These are phyloP conservation scores for Xylariaceae sp. DNA, from an alignment of 2,329 filamentous ascomycete species.

Conservation along the genomic window DNA sequence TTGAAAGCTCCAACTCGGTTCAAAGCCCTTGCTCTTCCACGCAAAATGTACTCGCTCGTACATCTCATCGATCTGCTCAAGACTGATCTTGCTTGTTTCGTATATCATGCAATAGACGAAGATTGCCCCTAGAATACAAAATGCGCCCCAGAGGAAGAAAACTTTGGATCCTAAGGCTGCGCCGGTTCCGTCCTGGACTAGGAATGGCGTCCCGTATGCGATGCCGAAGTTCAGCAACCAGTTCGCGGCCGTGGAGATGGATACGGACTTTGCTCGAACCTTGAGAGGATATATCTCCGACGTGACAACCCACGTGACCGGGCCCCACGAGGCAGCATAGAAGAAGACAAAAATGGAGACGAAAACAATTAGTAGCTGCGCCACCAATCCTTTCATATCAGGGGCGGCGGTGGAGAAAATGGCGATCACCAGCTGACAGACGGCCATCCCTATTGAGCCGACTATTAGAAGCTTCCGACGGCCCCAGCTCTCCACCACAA, in stretches of 20 bases:
- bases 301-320: constrained; percentile 70
- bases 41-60: constrained; percentile 67
- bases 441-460: constrained; percentile 70
- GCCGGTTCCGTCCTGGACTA: constrained; percentile 64
- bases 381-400: constrained; percentile 41
- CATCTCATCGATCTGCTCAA: constrained; percentile 77
- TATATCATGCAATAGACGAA: constrained; percentile 75
- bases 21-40: constrained; percentile 65
- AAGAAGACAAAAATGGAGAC: constrained; percentile 71
- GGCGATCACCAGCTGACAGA: constrained; percentile 64
- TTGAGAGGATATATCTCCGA: constrained; percentile 68
- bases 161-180: constrained; percentile 68
- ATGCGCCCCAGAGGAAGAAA: constrained; percentile 78
- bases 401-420: constrained; percentile 54
- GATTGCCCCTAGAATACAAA: constrained; percentile 64
- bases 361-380: constrained; percentile 62
- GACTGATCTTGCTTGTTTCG: constrained; percentile 70
- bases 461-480: constrained; percentile 69
- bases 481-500: constrained; percentile 73
- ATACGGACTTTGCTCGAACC: constrained; percentile 70
- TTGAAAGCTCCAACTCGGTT: constrained; percentile 67
- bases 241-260: constrained; percentile 70
- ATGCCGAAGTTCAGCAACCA: constrained; percentile 79
- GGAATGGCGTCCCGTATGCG: constrained; percentile 74
- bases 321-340: constrained; percentile 75